Conservation (phyloP, 441 rosid species). For the Gossypium lobatum region DNA sequence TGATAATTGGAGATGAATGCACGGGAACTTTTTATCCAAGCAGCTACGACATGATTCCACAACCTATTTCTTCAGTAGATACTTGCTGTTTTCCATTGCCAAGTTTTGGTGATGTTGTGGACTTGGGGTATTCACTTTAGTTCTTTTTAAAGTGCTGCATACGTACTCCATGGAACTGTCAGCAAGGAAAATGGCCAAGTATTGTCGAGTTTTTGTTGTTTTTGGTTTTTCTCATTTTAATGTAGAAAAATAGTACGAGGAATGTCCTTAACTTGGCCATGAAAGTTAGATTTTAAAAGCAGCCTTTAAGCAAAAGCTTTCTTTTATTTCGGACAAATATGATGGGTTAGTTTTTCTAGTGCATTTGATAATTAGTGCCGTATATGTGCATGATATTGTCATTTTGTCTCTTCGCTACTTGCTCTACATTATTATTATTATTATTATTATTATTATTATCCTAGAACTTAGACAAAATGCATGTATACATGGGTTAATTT, state of each 20-base stretch:
- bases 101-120: not conserved
- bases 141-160: not conserved
- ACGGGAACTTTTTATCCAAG: constrained; percentile 25
- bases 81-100: constrained; percentile 18
- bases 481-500: too few relatives aligned
- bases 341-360: too few relatives aligned
- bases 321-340: too few relatives aligned
- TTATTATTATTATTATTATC: too few relatives aligned
- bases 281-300: too few relatives aligned
- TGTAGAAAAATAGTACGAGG: not conserved
- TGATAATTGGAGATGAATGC: constrained; percentile 31
- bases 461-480: too few relatives aligned
- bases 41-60: constrained; percentile 19
- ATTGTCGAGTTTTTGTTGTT: not conserved
- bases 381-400: too few relatives aligned
- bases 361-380: too few relatives aligned
- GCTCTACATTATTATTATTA: too few relatives aligned
- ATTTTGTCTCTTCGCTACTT: too few relatives aligned
- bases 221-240: not conserved
- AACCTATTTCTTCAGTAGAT: constrained; percentile 27
- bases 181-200: not conserved
- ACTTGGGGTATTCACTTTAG: constrained; percentile 40
- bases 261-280: too few relatives aligned
- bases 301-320: too few relatives aligned
- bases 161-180: not conserved